These are phyloP conservation scores for Fraxinus platypoda DNA, from an alignment of 305 asterid genomes.

Conservation along the genomic window DNA sequence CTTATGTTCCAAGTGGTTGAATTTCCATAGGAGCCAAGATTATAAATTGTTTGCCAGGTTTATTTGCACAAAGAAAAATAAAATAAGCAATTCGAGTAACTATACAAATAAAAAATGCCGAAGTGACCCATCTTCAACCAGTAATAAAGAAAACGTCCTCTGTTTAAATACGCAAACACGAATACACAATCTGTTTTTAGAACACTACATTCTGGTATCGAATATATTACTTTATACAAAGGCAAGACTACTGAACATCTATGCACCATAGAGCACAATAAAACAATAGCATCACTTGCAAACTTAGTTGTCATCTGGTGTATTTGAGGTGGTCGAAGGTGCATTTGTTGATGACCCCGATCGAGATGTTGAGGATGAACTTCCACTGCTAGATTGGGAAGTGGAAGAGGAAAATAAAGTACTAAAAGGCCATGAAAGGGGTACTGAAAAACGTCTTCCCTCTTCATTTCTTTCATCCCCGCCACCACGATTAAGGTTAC, in stretches of 20 bases:
- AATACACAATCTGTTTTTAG: neutral
- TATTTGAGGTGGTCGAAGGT: conserved; percentile 30
- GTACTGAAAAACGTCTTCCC: conserved; percentile 50
- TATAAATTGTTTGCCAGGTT: neutral
- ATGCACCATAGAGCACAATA: neutral
- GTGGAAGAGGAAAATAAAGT: conserved; percentile 51
- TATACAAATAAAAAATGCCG: neutral
- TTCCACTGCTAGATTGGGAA: conserved; percentile 38
- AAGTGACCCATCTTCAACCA: neutral
- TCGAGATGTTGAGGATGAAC: conserved; percentile 29
- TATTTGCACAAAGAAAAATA: neutral
- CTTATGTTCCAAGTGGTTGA: neutral
- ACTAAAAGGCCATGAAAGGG: conserved; percentile 77
- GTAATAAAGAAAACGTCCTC: neutral
- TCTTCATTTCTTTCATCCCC: conserved; percentile 36
- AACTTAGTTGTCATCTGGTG: conserved; percentile 36
- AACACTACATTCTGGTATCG: neutral
- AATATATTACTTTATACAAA: conserved; percentile 22
- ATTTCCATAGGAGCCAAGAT: neutral
- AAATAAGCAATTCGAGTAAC: neutral
- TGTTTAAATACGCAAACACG: neutral
- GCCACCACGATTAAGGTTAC: neutral
- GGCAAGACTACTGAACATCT: conserved; percentile 10
- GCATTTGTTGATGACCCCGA: conserved; percentile 29
- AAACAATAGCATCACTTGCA: neutral